Evolutionary conservation across 192 early-diverging fungal species (phyloP).

Genomic region (Coemansia sp.): DNA sequence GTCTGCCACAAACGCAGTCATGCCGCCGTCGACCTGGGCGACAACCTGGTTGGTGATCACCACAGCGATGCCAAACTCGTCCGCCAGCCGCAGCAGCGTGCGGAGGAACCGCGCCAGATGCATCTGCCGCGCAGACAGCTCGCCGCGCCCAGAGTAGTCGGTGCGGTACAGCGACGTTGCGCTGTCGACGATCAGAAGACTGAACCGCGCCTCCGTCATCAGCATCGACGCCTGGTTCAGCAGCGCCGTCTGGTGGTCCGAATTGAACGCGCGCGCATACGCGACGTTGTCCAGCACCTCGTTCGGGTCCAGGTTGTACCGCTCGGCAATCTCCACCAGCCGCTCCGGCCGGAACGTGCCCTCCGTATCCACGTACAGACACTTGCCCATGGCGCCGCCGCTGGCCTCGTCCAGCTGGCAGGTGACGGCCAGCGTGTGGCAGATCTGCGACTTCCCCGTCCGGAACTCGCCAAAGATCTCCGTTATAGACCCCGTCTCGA

Average conservation of each 20-base stretch:
- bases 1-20: conserved; percentile 85
- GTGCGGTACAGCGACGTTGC: conserved; percentile 92
- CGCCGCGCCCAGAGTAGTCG: conserved; percentile 95
- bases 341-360: conserved; percentile 94
- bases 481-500: conserved; percentile 96
- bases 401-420: conserved; percentile 88
- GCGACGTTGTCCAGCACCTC: conserved; percentile 95
- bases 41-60: conserved; percentile 99
- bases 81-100: conserved; percentile 80
- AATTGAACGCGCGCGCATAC: conserved; percentile 91
- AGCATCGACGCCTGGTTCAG: conserved; percentile 83
- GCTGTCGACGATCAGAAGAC: conserved; percentile 88
- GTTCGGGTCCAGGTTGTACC: conserved; percentile 78
- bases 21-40: conserved; percentile 85
- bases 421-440: conserved; percentile 94
- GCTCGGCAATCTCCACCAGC: conserved; percentile 77
- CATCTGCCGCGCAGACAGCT: conserved; percentile 92
- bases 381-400: conserved; percentile 93
- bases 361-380: conserved; percentile 96
- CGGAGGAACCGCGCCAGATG: conserved; percentile 90
- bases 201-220: conserved; percentile 86
- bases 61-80: conserved; percentile 97
- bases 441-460: conserved; percentile 96
- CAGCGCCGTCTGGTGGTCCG: conserved; percentile 90
- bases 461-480: conserved; percentile 98